phyloP scores from a whole-genome alignment of 495 filamentous ascomycete genomes.

The Massariosphaeria phaeospora region DNA sequence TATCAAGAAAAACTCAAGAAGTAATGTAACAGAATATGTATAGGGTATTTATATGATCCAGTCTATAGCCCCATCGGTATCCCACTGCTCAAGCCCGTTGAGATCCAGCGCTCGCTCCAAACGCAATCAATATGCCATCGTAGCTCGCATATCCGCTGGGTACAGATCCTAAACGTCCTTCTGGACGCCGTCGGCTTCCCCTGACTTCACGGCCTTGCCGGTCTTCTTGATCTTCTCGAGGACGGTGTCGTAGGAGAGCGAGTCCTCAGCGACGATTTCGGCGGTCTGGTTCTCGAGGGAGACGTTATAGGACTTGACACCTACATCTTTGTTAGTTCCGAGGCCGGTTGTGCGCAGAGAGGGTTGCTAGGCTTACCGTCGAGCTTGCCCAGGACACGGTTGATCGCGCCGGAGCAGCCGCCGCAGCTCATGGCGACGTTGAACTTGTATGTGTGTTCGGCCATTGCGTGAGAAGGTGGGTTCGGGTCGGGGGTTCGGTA shows the following conservation, averaged over 20 bases:
- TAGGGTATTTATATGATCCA: too few relatives aligned
- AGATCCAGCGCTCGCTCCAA: background rate
- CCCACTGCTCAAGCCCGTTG: too few relatives aligned
- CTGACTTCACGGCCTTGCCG: slow-evolving; percentile 79
- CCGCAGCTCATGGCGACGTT: slow-evolving; percentile 64
- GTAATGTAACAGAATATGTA: too few relatives aligned
- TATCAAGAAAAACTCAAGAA: too few relatives aligned
- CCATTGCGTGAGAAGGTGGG: slow-evolving; percentile 40
- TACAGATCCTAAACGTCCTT: slow-evolving; percentile 14
- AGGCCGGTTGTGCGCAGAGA: background rate
- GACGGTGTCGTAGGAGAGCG: slow-evolving; percentile 70
- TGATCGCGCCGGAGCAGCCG: slow-evolving; percentile 68
- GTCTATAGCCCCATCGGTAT: too few relatives aligned
- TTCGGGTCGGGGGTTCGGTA: background rate
- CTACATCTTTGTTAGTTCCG: slow-evolving; percentile 50
- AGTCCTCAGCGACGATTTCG: slow-evolving; percentile 59
- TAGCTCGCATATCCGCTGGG: background rate
- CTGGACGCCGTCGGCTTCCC: slow-evolving; percentile 51
- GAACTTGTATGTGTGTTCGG: slow-evolving; percentile 66
- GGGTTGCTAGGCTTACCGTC: slow-evolving; percentile 59
- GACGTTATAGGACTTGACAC: slow-evolving; percentile 80
- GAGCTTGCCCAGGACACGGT: slow-evolving; percentile 90
- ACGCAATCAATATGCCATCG: too few relatives aligned
- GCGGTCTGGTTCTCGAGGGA: slow-evolving; percentile 80
- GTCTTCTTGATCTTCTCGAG: slow-evolving; percentile 90